Evolutionary conservation across 1,139 yeast genomes (phyloP), one percentile per base, ranked within the genome.

Genomic region (Yamadazyma blattariae): DNA sequence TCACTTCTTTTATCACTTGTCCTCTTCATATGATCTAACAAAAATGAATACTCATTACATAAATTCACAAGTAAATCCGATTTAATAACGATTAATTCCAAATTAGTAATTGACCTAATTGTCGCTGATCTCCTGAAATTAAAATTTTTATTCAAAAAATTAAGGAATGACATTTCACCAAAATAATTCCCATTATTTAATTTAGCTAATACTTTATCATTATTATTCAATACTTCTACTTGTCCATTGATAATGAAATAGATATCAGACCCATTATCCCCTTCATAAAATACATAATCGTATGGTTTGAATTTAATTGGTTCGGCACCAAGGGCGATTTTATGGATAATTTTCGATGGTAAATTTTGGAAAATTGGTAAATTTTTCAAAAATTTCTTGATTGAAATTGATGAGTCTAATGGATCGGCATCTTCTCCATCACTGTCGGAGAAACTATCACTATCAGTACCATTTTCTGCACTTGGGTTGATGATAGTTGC

Each of bases 151-250:
- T 69, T 60, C 17, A 82, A 56, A 22, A 73, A 67, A 4, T 77
- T 65, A 27, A 83, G 57, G 48, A 82, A 82, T 1, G 87, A 76
- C 79, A 82, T 78, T 54, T 83, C 92, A 18, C 94, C 94, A 59
- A 84, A 82, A 54, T 80, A 82, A 28, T 79, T 71, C 8, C 86
- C 88, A 8, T 75, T 59, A 3, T 76, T 71, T 26, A 83, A 59
- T 40, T 85, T 68, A 1, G 86, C 89, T 29, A 79, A 56, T 12
- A 54, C 48, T 25, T 35, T 32, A 22, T 45, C 47, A n/a, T 27
- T 29, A 7, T 40, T 33, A 43, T 77, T 79, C 5, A 82, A 45
- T 0, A 82, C 86, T 52, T 83, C 90, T 2, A 82, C 86, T 45
- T 77, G 82, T 6, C 94, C 94, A 42, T 66, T 68, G 11, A 79